Base-by-base conservation (phyloP, 1,284 basidiomycete genomes). In the Thecaphora frezii region DNA sequence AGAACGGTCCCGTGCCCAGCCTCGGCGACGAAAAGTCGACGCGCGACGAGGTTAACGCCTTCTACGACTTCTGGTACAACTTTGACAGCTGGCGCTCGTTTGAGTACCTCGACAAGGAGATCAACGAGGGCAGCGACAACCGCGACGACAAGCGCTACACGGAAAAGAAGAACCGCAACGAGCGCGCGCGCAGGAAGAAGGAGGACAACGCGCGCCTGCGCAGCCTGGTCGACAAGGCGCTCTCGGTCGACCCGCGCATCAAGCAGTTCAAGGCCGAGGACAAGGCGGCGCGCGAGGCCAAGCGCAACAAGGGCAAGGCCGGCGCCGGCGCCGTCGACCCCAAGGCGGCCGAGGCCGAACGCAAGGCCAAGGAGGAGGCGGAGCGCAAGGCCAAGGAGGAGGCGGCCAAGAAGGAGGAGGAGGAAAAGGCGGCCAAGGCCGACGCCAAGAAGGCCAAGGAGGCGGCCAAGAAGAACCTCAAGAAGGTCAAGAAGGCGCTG, bases 31-130 rank as follows among this genome's bases (percentile, higher is more conserved):
- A 84, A 59, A 85, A 89, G 58, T 86, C 89, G 23, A 79, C 86
- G 59, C 93, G 94, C 81, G 85, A 86, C 57, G 85, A 87, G 57
- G 93, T 97, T 60, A 90, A 97, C 81, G 85, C 83, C 19, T 97
- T 98, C 84, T 98, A 97, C 84, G 89, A 97, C 82, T 97, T 94
- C 81, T 98, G 91, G 90, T 97, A 97, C 85, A 96, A 96, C 85
- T 97, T 98, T 81, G 93, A 97, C 81, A 91, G 89, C 75, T 98
- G 96, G 96, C 84, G 96, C 69, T 91, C 88, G 80, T 98, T 98
- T 79, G 94, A 98, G 82, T 97, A 93, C 84, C 83, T 91, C 72
- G 94, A 98, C 83, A 98, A 98, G 85, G 94, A 98, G 81, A 88
- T 92, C 66, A 97, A 97, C 81, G 94, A 98, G 82, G 94, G 94